phyloP scores from a whole-genome alignment of 176 grass and related monocot genomes.

The Triticum urartu region DNA sequence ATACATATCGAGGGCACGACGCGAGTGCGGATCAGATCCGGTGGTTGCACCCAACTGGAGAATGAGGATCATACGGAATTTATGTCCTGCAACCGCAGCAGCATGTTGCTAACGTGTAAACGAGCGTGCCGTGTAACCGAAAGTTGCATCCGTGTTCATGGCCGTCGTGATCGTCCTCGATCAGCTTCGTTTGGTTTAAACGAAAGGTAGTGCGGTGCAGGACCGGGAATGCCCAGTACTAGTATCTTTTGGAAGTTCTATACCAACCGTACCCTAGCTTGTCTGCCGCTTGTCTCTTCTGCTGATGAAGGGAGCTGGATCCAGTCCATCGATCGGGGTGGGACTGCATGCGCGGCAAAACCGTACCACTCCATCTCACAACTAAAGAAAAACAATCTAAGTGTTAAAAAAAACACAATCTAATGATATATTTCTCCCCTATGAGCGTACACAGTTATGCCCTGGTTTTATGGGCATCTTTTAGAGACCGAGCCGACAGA shows the following conservation, averaged over 20 bases:
- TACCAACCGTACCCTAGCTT: background rate
- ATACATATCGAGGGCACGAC: background rate
- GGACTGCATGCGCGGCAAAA: background rate
- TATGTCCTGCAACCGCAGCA: background rate
- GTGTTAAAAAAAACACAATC: too few species aligned
- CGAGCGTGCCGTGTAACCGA: background rate
- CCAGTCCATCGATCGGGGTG: background rate
- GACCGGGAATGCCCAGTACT: background rate
- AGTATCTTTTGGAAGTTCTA: background rate
- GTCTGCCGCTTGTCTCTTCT: background rate
- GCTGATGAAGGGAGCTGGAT: background rate
- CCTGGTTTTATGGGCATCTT: too few species aligned
- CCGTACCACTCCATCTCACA: background rate
- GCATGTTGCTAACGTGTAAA: background rate
- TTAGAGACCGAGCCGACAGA: too few species aligned
- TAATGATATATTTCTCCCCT: too few species aligned
- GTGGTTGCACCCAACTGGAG: conserved; percentile 20
- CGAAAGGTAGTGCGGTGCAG: background rate
- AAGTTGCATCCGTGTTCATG: background rate
- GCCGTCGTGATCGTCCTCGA: background rate
- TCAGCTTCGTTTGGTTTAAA: background rate
- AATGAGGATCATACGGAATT: background rate
- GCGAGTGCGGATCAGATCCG: background rate
- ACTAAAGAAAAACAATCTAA: too few species aligned
- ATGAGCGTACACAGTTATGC: too few species aligned